Base-by-base conservation (phyloP, 345 rosid species). In the Eutrema yunnanense region DNA sequence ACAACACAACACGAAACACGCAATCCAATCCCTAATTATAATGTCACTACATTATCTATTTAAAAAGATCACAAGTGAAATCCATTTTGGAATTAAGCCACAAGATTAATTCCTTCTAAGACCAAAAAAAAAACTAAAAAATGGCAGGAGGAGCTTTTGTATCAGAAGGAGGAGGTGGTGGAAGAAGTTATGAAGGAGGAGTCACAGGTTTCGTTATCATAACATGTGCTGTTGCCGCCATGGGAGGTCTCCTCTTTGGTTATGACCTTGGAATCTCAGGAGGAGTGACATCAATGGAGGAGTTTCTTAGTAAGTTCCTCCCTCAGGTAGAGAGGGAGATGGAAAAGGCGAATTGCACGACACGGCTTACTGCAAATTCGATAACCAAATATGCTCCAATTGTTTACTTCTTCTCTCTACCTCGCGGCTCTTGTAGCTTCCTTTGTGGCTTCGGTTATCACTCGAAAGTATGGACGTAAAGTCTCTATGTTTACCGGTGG, bases 221-320 rank as follows among this genome's bases (percentile, higher is more conserved):
- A 30, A 74, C 92, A 10, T 89, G 96, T 82, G 3, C 85, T 43
- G 72, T 82, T 53, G 96, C 92, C 6, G 92, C 95, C 46, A 70
- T 86, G 78, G 95, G 98, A 27, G 94, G 98, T 59, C 83, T 89
- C 12, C 75, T 92, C 64, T 92, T 92, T 27, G 98, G 94, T 52
- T 92, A 92, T 74, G 98, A 92, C 78, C 82, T 90, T 77, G 96
- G 96, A 76, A 92, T 92, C 77, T 90, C 96, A 78, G 81, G 86
- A 63, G 87, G 90, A 1, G 87, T 84, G 61, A 86, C 90, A 14
- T 79, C 90, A 10, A 86, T 86, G 90, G 73, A 71, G 12, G 70
- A 81, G 9, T 84, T 84, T 61, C 67, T 86, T 50, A 47, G 10
- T n/a, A 71, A 69, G 27, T 82, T 86, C 42, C 84, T 86, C 69